Conservation (phyloP, 257 asterid species). For the Penstemon barbatus region DNA sequence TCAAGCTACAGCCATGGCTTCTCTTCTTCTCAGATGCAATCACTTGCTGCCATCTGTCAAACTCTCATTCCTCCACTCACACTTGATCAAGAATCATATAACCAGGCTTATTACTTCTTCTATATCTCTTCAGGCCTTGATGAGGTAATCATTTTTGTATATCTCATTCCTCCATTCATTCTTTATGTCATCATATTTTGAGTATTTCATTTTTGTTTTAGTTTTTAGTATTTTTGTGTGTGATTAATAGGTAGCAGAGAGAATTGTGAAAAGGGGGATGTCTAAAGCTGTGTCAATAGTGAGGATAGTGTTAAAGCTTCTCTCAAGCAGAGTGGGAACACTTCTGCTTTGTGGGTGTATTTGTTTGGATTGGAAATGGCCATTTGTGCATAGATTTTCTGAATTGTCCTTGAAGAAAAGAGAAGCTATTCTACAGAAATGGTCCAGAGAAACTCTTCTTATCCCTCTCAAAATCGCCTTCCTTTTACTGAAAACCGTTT, state of each 20-base stretch:
- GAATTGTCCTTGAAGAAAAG: slow-evolving; percentile 63
- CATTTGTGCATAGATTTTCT: slow-evolving; percentile 65
- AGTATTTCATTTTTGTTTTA: background rate
- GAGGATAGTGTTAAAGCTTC: slow-evolving; percentile 44
- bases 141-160: slow-evolving; percentile 41
- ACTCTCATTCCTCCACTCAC: slow-evolving; percentile 69
- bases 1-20: slow-evolving; percentile 72
- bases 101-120: slow-evolving; percentile 34
- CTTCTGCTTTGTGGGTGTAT: slow-evolving; percentile 65
- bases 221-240: background rate
- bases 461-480: slow-evolving; percentile 59
- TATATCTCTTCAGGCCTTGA: slow-evolving; percentile 52
- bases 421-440: slow-evolving; percentile 64
- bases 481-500: slow-evolving; percentile 45
- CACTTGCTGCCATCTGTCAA: slow-evolving; percentile 64
- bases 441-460: slow-evolving; percentile 56
- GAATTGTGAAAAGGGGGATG: slow-evolving; percentile 46
- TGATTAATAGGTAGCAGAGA: slow-evolving; percentile 67
- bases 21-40: slow-evolving; percentile 66
- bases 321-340: slow-evolving; percentile 79
- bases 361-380: slow-evolving; percentile 69
- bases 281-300: slow-evolving; percentile 53
- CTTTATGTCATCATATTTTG: background rate
- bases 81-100: slow-evolving; percentile 20
- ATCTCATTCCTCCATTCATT: background rate